Evolutionary conservation across 2,329 filamentous ascomycete genomes (phyloP).

Genomic region (Cladosporium sp.): DNA sequence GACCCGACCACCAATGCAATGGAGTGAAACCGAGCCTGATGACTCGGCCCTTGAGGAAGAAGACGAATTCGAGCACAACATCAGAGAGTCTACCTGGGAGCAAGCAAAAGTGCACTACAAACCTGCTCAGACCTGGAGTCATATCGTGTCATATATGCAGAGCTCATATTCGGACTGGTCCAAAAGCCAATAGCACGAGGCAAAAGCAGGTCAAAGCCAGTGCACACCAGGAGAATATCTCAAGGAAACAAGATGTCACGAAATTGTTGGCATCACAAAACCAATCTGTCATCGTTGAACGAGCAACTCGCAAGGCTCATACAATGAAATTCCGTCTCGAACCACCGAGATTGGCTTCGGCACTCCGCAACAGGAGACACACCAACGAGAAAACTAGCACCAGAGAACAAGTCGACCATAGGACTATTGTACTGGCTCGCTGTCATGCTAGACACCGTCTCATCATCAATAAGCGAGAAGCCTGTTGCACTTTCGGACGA

Average conservation of each 20-base stretch:
- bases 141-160: slow-evolving; percentile 5
- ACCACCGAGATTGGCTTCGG: slow-evolving; percentile 2
- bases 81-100: background rate
- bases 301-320: slow-evolving; percentile 5
- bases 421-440: slow-evolving; percentile 6
- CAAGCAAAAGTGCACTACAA: slow-evolving; percentile 1
- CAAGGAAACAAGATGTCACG: background rate
- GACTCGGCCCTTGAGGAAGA: background rate
- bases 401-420: slow-evolving; percentile 2
- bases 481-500: slow-evolving; percentile 3
- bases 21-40: background rate
- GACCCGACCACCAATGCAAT: background rate
- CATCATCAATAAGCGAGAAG: slow-evolving; percentile 3
- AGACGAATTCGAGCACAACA: background rate
- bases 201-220: background rate
- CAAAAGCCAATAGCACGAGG: background rate
- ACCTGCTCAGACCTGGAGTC: slow-evolving; percentile 1
- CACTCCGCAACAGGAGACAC: background rate
- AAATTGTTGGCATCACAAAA: slow-evolving; percentile 4
- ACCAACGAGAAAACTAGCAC: background rate
- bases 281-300: slow-evolving; percentile 1
- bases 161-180: slow-evolving; percentile 1
- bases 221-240: background rate
- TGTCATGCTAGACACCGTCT: slow-evolving; percentile 6
- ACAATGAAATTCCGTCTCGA: slow-evolving; percentile 6